Evolutionary conservation across 768 basidiomycete genomes (phyloP).

Genomic region (Russula sp.): DNA sequence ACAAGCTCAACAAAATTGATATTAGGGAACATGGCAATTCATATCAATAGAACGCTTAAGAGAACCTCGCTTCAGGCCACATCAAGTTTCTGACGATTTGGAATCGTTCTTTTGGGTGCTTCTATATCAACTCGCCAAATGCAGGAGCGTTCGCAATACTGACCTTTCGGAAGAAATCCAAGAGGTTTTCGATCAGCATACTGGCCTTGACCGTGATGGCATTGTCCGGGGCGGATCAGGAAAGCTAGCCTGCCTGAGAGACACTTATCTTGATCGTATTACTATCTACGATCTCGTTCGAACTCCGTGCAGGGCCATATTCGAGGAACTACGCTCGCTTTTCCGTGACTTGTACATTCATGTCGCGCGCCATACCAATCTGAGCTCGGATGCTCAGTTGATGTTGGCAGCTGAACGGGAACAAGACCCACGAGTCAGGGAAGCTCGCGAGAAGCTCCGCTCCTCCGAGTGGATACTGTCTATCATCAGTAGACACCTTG

Average conservation of each 20-base stretch:
- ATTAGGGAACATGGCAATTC: constrained; percentile 24
- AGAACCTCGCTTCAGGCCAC: background rate
- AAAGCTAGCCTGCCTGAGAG: background rate
- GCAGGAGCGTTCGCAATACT: background rate
- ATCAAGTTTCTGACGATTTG: constrained; percentile 20
- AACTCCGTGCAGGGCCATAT: background rate
- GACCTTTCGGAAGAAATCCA: background rate
- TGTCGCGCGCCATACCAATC: too few species aligned
- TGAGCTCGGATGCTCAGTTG: too few species aligned
- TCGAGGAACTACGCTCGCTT: background rate
- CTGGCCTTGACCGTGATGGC: background rate
- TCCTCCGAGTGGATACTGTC: background rate
- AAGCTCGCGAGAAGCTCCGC: background rate
- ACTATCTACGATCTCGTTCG: background rate
- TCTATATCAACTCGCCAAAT: background rate
- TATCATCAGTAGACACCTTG: background rate
- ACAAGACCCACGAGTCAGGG: background rate
- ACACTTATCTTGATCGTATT: too few species aligned
- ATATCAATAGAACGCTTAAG: constrained; percentile 5
- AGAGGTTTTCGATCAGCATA: background rate
- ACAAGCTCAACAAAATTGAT: background rate
- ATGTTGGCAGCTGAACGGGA: background rate
- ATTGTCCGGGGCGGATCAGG: background rate
- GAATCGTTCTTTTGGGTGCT: constrained; percentile 24
- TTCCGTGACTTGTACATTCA: background rate